Evolutionary conservation across 306 rosid genomes (phyloP).

Genomic region (Arachis hypogaea): DNA sequence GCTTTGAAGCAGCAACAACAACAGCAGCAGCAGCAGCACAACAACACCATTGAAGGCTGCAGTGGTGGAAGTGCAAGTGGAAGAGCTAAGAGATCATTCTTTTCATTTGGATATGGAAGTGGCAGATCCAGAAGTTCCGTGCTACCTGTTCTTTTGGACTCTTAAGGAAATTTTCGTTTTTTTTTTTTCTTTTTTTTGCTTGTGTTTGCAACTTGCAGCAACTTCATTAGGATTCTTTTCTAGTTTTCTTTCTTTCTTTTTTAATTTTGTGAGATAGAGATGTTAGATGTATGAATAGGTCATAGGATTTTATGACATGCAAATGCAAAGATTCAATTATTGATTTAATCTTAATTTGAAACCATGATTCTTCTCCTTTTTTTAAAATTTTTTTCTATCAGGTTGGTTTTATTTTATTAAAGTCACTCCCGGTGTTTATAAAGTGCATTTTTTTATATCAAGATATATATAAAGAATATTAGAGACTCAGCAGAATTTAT

Average conservation of each 20-base stretch:
- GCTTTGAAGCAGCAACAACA: conserved; percentile 60
- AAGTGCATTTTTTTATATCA: too few species aligned
- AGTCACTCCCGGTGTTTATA: too few species aligned
- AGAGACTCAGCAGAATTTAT: too few species aligned
- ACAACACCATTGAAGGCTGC: conserved; percentile 58
- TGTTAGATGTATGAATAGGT: conserved; percentile 55
- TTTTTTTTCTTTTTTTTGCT: background rate
- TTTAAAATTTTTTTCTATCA: background rate
- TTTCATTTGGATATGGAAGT: conserved; percentile 80
- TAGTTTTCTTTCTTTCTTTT: conserved; percentile 21
- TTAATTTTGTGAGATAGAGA: conserved; percentile 37
- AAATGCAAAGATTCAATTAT: conserved; percentile 53
- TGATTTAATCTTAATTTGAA: conserved; percentile 38
- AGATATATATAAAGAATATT: too few species aligned
- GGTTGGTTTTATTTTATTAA: too few species aligned
- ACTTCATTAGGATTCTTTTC: conserved; percentile 34
- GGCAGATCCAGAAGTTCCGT: conserved; percentile 77
- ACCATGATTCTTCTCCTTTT: conserved; percentile 17
- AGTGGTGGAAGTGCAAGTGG: conserved; percentile 51
- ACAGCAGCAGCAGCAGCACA: conserved; percentile 41
- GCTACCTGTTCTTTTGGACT: conserved; percentile 66
- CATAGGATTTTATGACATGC: conserved; percentile 57
- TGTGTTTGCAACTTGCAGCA: conserved; percentile 40
- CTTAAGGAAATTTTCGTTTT: conserved; percentile 34
- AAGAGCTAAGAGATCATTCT: conserved; percentile 73